Evolutionary conservation across 768 basidiomycete genomes (phyloP), one percentile per base, ranked within the genome.

Genomic region (Mrakia gelida): DNA sequence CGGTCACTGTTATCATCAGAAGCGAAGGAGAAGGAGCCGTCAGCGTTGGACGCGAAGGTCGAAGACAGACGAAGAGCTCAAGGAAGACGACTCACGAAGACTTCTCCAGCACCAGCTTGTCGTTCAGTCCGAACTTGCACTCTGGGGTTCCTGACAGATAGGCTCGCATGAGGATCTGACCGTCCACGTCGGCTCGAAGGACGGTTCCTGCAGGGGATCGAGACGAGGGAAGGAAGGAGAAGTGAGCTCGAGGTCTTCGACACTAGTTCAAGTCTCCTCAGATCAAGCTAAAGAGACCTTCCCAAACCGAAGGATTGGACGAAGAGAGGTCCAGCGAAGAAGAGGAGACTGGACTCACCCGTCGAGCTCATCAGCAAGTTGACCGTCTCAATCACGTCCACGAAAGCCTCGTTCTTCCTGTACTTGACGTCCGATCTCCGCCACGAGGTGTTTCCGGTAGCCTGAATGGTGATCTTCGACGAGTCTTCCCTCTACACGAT

Each of bases 341-440:
- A 73, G 9, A 49, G 67, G 21, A 80, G 7, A 49, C 5, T 23
- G 82, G 26, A 45, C 87, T 70, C 79, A 92, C 95, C 95, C 86
- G 96, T 98, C 2, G 95, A 92, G 83, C 94, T 96, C 95, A 98
- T 97, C 81, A 93, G 91, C 75, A 98, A 84, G 82, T 99, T 98
- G 79, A 99, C 93, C 2, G 89, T 93, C 86, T 99, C 97, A 63
- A 99, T 92, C 13, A 99, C 97, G 83, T 99, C 97, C n/a, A 99
- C 96, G 81, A 98, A 99, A 0, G 97, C 97, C 83, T 99, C 97
- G 81, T 99, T 99, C 88, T 98, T 99, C 87, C 97, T 92, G 85
- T 99, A 98, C 84, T 95, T 96, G 82, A 98, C 76, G 82, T 98
- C 97, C 23, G 90, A 91, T 77, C 95, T 88, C 61, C 97, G 87